Conservation (phyloP, 208 protist species). For the Wallacemonas collosoma region DNA sequence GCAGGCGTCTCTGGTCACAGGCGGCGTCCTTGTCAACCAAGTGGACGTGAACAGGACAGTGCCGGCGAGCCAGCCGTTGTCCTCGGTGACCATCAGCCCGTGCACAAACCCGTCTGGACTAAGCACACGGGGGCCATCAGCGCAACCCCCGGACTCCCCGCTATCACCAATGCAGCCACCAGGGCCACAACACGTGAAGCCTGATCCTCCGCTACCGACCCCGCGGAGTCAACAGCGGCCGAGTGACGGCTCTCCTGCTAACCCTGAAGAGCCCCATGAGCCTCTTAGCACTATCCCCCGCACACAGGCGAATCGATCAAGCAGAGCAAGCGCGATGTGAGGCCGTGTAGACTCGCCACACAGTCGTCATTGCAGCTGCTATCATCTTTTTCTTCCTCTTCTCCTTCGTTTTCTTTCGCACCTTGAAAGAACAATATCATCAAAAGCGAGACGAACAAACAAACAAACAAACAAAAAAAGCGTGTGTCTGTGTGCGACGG, state of each 20-base stretch:
- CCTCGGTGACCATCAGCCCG: background rate
- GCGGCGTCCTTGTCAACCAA: background rate
- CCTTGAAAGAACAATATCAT: background rate
- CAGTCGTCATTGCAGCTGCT: too few relatives aligned
- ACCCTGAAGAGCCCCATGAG: background rate
- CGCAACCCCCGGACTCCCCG: background rate
- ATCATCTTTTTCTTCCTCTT: background rate
- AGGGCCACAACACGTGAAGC: background rate
- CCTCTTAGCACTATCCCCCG: background rate
- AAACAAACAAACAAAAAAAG: background rate
- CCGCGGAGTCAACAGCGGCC: background rate
- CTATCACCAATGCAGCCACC: background rate
- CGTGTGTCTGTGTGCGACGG: too few relatives aligned
- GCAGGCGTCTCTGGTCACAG: background rate
- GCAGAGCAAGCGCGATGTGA: background rate
- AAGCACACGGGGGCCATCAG: background rate
- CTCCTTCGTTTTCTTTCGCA: constrained; percentile 14
- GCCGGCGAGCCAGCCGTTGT: too few relatives aligned
- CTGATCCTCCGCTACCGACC: background rate
- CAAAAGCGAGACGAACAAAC: background rate
- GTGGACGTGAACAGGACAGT: background rate
- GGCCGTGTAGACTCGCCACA: too few relatives aligned
- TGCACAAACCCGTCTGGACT: constrained; percentile 1
- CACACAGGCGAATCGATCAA: background rate
- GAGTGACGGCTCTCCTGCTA: too few relatives aligned